phyloP scores from a whole-genome alignment of 169 alveolate genomes.

The Eimeria sp. region DNA sequence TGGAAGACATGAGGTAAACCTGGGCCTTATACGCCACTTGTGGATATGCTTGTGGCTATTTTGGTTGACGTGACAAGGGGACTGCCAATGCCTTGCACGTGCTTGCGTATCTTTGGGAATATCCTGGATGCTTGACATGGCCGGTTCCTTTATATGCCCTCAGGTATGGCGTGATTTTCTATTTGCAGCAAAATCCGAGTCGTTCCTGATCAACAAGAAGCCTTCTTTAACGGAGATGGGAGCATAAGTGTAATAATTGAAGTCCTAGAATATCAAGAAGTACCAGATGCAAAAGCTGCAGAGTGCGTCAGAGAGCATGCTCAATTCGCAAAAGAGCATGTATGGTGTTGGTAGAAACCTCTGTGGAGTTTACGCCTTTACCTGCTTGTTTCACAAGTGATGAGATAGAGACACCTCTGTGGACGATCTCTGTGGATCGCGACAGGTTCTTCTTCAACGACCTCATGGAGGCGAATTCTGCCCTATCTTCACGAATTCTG shows the following conservation, averaged over 20 bases:
- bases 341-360: not conserved
- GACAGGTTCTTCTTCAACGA: slow-evolving; percentile 66
- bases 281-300: slow-evolving; percentile 53
- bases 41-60: not conserved
- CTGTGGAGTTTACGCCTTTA: not conserved
- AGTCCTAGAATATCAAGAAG: slow-evolving; percentile 24
- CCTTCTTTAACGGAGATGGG: slow-evolving; percentile 42
- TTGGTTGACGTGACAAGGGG: not conserved
- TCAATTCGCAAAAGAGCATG: not conserved
- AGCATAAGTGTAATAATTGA: slow-evolving; percentile 52
- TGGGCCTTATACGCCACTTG: too few species aligned
- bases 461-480: slow-evolving; percentile 43
- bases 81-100: not conserved
- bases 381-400: not conserved
- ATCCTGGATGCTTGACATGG: not conserved
- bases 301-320: slow-evolving; percentile 23
- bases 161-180: not conserved
- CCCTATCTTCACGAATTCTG: slow-evolving; percentile 38
- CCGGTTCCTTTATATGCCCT: not conserved
- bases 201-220: slow-evolving; percentile 72
- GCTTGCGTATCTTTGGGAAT: not conserved
- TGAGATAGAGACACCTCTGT: not conserved
- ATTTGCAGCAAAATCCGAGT: slow-evolving; percentile 35
- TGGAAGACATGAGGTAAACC: slow-evolving; percentile 55
- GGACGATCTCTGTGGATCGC: not conserved